Base-by-base conservation (phyloP, 768 basidiomycete genomes). In the Mycena rebaudengoi region DNA sequence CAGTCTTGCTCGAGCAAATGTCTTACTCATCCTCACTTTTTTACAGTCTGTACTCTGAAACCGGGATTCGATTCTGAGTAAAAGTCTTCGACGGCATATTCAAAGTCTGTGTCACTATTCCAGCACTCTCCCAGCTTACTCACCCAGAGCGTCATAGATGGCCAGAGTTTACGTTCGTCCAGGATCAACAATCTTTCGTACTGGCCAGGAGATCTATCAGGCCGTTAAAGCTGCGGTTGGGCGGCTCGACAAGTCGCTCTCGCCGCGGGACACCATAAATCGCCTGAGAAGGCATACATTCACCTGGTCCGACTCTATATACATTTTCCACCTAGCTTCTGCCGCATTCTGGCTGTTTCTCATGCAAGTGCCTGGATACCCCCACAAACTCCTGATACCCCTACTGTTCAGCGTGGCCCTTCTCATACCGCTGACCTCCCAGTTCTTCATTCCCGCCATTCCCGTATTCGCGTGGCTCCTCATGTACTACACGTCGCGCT, bases 381-480 rank as follows among this genome's bases (percentile, higher is more conserved):
- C 91, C 4, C 71, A 83, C 69, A 96, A 96, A 72, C 85, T 97
- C 40, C 59, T 83, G 48, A 93, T 97, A 67, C 95, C 96, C 8
- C 35, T 88, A 28, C 78, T 91, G 20, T 96, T 92, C 79, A 71
- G 78, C 57, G 70, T 85, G 50, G 90, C 87, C 30, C 83, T 98
- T 61, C 79, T 95, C 65, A 72, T 98, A 45, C 96, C 96, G 0
- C 81, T 96, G 56, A 96, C 96, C 0, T 91, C 88, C 29, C 96
- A 97, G 74, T 95, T 98, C 80, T 91, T 98, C 80, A 51, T 94
- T 37, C 95, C 95, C 0, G 96, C 94, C 0, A 91, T 88, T 0
- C 96, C 96, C 16, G 79, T 99, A 43, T 88, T 97, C 69, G 82
- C 88, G 11, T 99, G 92, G 88, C 82, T 98, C 25, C 83, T 99